phyloP scores from a whole-genome alignment of 345 rosid genomes.

The Hibiscus tridactylites region DNA sequence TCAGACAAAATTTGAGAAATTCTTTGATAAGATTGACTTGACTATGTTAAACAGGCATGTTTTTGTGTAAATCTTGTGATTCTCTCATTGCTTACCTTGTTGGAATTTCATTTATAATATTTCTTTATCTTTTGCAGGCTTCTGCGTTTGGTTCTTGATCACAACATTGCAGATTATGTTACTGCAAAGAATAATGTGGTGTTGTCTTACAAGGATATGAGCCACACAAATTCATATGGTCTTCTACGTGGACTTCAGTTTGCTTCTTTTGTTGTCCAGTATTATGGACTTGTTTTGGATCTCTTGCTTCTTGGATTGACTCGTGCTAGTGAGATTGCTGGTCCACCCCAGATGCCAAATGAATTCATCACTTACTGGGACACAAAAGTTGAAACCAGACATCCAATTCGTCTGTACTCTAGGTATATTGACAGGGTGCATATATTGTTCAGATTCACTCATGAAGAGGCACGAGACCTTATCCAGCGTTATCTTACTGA shows the following conservation, averaged over 20 bases:
- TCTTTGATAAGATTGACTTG: slow-evolving; percentile 97
- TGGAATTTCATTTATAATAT: slow-evolving; percentile 6
- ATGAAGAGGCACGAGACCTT: slow-evolving; percentile 98
- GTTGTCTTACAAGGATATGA: slow-evolving; percentile 97
- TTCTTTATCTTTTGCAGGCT: slow-evolving; percentile 49
- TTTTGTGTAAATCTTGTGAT: slow-evolving; percentile 8
- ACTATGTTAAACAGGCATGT: slow-evolving; percentile 90
- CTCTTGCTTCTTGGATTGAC: slow-evolving; percentile 95
- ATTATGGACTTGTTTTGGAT: slow-evolving; percentile 93
- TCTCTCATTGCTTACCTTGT: neutral
- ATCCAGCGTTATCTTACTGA: slow-evolving; percentile 98
- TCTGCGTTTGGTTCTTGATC: slow-evolving; percentile 95
- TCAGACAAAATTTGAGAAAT: slow-evolving; percentile 96
- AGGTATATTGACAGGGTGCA: slow-evolving; percentile 95
- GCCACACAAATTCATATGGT: slow-evolving; percentile 97
- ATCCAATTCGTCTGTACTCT: slow-evolving; percentile 92
- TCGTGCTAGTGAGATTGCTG: slow-evolving; percentile 99
- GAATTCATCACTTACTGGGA: slow-evolving; percentile 98
- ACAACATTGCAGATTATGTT: slow-evolving; percentile 98
- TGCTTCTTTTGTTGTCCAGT: slow-evolving; percentile 98
- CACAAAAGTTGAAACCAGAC: slow-evolving; percentile 93
- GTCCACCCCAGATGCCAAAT: slow-evolving; percentile 98
- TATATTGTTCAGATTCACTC: slow-evolving; percentile 90
- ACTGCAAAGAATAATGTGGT: slow-evolving; percentile 98
- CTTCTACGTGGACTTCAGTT: slow-evolving; percentile 99